Evolutionary conservation across 2,329 filamentous ascomycete genomes (phyloP), one percentile per base, ranked within the genome.

Genomic region (Tricladium varicosporioides): DNA sequence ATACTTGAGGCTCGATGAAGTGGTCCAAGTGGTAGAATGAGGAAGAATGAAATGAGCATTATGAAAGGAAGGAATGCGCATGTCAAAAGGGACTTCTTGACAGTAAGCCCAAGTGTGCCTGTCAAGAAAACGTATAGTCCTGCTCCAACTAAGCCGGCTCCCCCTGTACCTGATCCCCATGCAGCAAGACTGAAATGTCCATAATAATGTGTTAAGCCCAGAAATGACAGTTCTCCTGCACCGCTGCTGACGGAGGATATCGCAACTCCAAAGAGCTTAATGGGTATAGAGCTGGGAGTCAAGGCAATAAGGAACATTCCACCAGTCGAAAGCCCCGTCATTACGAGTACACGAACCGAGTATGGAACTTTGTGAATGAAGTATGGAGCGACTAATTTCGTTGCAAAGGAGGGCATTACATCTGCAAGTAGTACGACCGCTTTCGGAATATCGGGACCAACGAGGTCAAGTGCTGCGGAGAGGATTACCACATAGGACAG

Each of bases 401-500:
- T 90, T 54, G 89, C 72, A 74, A 99, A 96, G 10, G 90, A 92
- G 1, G 94, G 94, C 18, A 96, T 78, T 54, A 97, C 91, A 72
- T 97, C 92, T 71, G 92, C 92, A 60, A 97, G 89, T 54, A 97
- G 86, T 54, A 99, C 93, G 56, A 95, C 83, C 65, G 90, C 91
- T 73, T 97, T 97, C 50, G 94, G 94, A 1, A 97, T 80, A 62
- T 79, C 73, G 32, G 90, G 87, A 36, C 93, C 93, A 66, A 97
- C 94, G 60, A 99, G 89, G 69, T 99, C 94, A 67, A 97, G 89
- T 2, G 94, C 94, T 36, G 94, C 90, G 31, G 92, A 95, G 68
- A 99, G 88, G 70, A 97, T 94, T 72, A 97, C 90, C 55, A 97
- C 93, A 74, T 97, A 97, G 75, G 97, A 88, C 65, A 97, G 91